A percentile compares a stretch with the other conserved stretches of the same genome.
Evolutionary conservation across 129 eudicot species (phyloP).

Genomic region (Flaveria sonorensis): DNA sequence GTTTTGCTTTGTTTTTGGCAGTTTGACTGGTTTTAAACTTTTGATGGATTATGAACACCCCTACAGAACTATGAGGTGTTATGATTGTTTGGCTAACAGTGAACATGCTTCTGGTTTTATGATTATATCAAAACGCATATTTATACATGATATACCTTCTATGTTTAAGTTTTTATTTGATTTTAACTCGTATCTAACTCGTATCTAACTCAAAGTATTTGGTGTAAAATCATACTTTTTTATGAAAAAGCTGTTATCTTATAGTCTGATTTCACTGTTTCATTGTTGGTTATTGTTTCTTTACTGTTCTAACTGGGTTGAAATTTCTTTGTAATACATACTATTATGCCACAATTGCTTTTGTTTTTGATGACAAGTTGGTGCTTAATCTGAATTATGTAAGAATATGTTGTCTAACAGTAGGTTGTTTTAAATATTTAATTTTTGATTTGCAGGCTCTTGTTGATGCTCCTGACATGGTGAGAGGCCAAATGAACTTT

Average conservation of each 20-base stretch:
- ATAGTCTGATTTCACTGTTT: not conserved
- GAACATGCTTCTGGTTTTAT: not conserved
- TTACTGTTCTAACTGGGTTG: not conserved
- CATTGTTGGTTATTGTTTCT: not conserved
- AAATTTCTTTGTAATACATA: too few relatives aligned
- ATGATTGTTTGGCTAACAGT: not conserved
- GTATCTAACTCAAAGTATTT: too few relatives aligned
- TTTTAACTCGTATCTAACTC: too few relatives aligned
- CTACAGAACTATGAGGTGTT: not conserved
- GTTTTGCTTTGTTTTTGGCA: not conserved
- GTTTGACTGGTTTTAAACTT: not conserved
- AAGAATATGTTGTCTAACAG: not conserved
- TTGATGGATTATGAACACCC: not conserved
- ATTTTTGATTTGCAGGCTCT: constrained; percentile 46
- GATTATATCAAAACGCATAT: not conserved
- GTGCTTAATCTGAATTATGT: too few relatives aligned
- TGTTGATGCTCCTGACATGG: constrained; percentile 77
- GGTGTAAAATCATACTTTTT: too few relatives aligned
- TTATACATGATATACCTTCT: not conserved
- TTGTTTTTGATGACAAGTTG: not conserved
- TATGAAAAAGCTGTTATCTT: not conserved
- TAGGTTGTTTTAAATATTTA: not conserved
- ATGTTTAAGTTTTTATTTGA: not conserved
- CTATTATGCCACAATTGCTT: not conserved
- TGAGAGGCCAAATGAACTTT: constrained; percentile 66